Conservation (phyloP, 2,329 filamentous ascomycete species). For the Hirsutella rhossiliensis region DNA sequence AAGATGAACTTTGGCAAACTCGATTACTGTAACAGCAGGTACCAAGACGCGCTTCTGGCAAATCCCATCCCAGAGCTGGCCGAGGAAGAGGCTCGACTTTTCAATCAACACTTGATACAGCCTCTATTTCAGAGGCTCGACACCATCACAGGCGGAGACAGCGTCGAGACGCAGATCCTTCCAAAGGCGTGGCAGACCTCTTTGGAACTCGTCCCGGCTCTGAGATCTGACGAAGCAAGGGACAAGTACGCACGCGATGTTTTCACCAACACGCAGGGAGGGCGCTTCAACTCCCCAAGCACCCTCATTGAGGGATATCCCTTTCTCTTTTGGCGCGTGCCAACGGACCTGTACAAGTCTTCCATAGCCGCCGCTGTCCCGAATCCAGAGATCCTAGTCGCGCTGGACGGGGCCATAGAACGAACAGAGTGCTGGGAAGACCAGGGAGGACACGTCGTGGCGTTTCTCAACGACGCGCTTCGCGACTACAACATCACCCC, state of each 20-base stretch:
- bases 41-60: slow-evolving; percentile 28
- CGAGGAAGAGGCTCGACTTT: slow-evolving; percentile 10
- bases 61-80: slow-evolving; percentile 11
- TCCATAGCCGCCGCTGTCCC: slow-evolving; percentile 11
- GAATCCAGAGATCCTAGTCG: slow-evolving; percentile 9
- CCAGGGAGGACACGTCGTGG: slow-evolving; percentile 8
- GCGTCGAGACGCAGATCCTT: neutral
- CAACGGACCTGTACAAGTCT: slow-evolving; percentile 13
- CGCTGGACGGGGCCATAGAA: slow-evolving; percentile 13
- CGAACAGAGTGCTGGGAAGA: slow-evolving; percentile 4
- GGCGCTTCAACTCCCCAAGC: slow-evolving; percentile 8
- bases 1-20: slow-evolving; percentile 74
- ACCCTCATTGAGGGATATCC: slow-evolving; percentile 17
- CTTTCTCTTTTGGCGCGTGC: slow-evolving; percentile 26
- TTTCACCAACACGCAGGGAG: slow-evolving; percentile 10
- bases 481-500: slow-evolving; percentile 7
- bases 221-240: slow-evolving; percentile 5
- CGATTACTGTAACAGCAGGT: slow-evolving; percentile 62
- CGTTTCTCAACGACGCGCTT: slow-evolving; percentile 6
- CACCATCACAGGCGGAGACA: slow-evolving; percentile 8
- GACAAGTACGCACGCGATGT: slow-evolving; percentile 11
- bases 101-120: slow-evolving; percentile 10
- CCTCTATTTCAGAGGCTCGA: slow-evolving; percentile 12
- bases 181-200: slow-evolving; percentile 10
- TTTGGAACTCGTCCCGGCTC: slow-evolving; percentile 14